Base-by-base conservation (phyloP, 1,284 basidiomycete species). In the Microbotryum violaceum region DNA sequence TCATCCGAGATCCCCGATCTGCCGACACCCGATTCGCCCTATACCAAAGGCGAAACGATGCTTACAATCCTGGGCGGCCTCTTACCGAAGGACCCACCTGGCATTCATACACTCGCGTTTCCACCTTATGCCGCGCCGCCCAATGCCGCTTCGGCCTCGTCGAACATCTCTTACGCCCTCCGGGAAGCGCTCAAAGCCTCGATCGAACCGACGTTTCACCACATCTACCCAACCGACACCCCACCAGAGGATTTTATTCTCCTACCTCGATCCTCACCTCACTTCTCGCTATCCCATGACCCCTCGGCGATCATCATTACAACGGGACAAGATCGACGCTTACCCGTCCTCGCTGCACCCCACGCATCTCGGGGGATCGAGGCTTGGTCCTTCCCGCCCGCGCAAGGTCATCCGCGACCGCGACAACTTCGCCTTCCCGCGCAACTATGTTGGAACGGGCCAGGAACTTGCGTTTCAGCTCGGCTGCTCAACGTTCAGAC, bases 41-140 rank as follows among this genome's bases (percentile, higher is more conserved):
- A 59, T 72, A 46, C 82, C 83, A 68, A 67, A 44, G 86, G 86
- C 4, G 82, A 84, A 51, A 89, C 88, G 1, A 78, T 83, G 2
- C 76, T 97, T 14, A 81, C 87, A 0, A 79, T 94, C 8, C 79
- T 97, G 18, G 91, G 91, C 20, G 91, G 91, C 1, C 78, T 85
- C 48, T 74, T 79, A 29, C 71, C 77, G 1, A 78, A 77, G 47
- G 82, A 87, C 54, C 76, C 81, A 8, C 77, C 82, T 0, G 89
- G 88, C 7, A 75, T 93, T 57, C 86, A 83, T 45, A 79, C 85
- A 20, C 77, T 88, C 47, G 83, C 85, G 68, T 78, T 94, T 47
- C 87, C 89, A 9, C 78, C 86, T 3, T 88, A 88, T 71, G 80
- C 83, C 63, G 83, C 86, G 2, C 76, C 66, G 8, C 58, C 68